Percentiles rank a stretch among this genome's conserved stretches.
phyloP scores from a whole-genome alignment of 2,329 filamentous ascomycete species.

The Blastomyces parvus region DNA sequence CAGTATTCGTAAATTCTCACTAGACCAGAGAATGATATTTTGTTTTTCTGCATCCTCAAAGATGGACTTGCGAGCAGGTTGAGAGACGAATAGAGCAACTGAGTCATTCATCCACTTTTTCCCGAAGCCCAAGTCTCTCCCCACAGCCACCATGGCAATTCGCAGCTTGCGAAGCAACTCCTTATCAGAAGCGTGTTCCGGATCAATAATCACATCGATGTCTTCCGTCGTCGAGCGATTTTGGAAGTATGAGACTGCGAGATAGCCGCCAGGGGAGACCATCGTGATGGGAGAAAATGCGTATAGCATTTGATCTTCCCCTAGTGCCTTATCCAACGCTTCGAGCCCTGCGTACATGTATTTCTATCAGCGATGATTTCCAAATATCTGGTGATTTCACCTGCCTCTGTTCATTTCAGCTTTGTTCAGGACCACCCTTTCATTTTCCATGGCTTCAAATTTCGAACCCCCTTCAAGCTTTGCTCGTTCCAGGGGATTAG shows the following conservation, averaged over 20 bases:
- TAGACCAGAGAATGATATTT: conserved; percentile 12
- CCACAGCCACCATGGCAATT: neutral
- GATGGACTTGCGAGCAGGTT: neutral
- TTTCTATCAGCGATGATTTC: neutral
- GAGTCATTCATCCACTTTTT: conserved; percentile 12
- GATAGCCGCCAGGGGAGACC: conserved; percentile 4
- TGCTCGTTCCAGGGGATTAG: no score
- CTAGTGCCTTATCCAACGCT: neutral
- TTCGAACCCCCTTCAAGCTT: neutral
- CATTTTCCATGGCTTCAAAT: neutral
- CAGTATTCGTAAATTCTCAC: conserved; percentile 7
- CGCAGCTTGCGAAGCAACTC: neutral
- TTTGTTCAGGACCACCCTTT: neutral
- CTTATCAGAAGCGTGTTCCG: neutral
- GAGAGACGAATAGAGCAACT: conserved; percentile 8
- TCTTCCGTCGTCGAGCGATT: conserved; percentile 6
- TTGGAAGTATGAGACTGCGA: conserved; percentile 5
- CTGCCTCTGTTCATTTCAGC: neutral
- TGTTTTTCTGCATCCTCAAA: conserved; percentile 10
- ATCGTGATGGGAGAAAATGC: conserved; percentile 4
- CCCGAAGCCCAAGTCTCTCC: conserved; percentile 3
- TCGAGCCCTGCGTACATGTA: neutral
- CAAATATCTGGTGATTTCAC: neutral
- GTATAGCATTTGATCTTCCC: neutral
- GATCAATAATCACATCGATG: conserved; percentile 7